phyloP scores from a whole-genome alignment of 148 eudicot species.

The Fallopia convolvulus region DNA sequence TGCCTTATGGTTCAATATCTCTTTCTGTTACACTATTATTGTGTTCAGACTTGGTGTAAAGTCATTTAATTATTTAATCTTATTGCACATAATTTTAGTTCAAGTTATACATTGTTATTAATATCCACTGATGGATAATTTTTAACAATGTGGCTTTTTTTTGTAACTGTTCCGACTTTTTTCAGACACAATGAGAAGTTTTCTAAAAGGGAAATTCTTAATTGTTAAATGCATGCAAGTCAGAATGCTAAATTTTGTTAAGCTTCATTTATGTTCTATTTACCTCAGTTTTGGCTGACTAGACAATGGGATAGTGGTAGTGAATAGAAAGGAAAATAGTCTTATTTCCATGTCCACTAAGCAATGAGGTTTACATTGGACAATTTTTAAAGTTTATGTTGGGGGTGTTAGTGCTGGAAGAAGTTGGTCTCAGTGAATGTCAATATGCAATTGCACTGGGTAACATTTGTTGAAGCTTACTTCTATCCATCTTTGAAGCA shows the following conservation, averaged over 20 bases:
- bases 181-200: neutral
- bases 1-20: slow-evolving; percentile 17
- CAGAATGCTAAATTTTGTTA: neutral
- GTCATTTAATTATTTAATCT: neutral
- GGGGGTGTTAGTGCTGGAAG: neutral
- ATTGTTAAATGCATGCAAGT: neutral
- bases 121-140: neutral
- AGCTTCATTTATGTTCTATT: neutral
- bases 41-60: neutral
- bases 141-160: neutral
- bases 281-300: neutral
- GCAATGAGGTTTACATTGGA: neutral
- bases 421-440: neutral
- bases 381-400: neutral
- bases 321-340: neutral
- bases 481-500: no score
- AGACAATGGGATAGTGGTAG: neutral
- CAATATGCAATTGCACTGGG: neutral
- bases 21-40: neutral
- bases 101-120: neutral
- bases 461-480: neutral
- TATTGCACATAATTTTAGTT: neutral
- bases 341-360: neutral
- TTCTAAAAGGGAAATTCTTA: neutral
- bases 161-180: neutral